Percentiles rank a stretch among this genome's conserved stretches.
phyloP scores from a whole-genome alignment of 1,139 yeast species.

The Geotrichum australiense region DNA sequence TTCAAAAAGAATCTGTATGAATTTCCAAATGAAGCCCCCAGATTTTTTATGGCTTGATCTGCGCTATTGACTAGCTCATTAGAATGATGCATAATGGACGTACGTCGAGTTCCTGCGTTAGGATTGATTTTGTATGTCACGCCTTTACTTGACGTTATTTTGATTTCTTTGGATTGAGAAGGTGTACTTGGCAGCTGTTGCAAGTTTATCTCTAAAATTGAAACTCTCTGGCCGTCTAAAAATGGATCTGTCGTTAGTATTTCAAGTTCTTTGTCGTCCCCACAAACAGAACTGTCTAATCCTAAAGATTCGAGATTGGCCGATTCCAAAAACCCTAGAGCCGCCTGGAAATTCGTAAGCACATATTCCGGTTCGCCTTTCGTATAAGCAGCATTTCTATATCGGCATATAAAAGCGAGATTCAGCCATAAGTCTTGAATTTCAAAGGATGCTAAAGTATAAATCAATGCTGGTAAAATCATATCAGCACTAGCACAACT shows the following conservation, averaged over 20 bases:
- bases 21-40: slow-evolving; percentile 31
- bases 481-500: slow-evolving; percentile 41
- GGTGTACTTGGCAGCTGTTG: slow-evolving; percentile 1
- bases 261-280: slow-evolving; percentile 1
- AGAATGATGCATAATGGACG: slow-evolving; percentile 21
- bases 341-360: slow-evolving; percentile 59
- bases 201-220: slow-evolving; percentile 9
- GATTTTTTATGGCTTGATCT: slow-evolving; percentile 29
- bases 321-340: slow-evolving; percentile 47
- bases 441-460: slow-evolving; percentile 41
- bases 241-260: slow-evolving; percentile 2
- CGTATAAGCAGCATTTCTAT: slow-evolving; percentile 43
- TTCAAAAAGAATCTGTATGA: slow-evolving; percentile 33
- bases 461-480: slow-evolving; percentile 49
- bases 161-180: background rate
- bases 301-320: slow-evolving; percentile 40
- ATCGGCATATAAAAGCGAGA: slow-evolving; percentile 48
- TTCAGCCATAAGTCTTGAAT: slow-evolving; percentile 44
- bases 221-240: slow-evolving; percentile 6
- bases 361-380: slow-evolving; percentile 50
- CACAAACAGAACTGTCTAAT: slow-evolving; percentile 13
- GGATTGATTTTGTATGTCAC: background rate
- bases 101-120: slow-evolving; percentile 6
- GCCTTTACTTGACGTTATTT: background rate
- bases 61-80: slow-evolving; percentile 29